These are phyloP conservation scores for Hansenula lynferdii DNA, from an alignment of 1,139 yeast species.

Conservation along the genomic window DNA sequence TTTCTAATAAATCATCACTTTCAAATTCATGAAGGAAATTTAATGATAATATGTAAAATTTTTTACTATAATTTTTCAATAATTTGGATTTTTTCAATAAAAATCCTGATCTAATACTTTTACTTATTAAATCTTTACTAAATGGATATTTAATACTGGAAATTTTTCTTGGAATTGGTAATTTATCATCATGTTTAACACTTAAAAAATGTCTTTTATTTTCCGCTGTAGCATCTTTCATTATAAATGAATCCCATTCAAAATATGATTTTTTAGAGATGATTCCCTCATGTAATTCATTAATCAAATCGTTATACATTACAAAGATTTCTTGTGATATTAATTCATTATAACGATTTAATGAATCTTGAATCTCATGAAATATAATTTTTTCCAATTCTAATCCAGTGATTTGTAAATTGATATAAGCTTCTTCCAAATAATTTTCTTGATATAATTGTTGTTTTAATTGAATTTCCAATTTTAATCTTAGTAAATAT, in stretches of 20 bases:
- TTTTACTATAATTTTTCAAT: conserved; percentile 56
- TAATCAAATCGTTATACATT: conserved; percentile 51
- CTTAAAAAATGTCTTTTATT: conserved; percentile 34
- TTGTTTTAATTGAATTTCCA: conserved; percentile 64
- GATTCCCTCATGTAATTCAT: conserved; percentile 60
- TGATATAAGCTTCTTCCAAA: conserved; percentile 64
- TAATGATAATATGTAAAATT: conserved; percentile 71
- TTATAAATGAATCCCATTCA: conserved; percentile 74
- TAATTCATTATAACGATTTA: conserved; percentile 49
- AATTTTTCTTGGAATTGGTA: conserved; percentile 40
- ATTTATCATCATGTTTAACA: conserved; percentile 44
- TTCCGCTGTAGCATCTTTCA: conserved; percentile 29
- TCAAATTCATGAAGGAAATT: conserved; percentile 70
- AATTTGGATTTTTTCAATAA: conserved; percentile 55
- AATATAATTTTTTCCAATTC: conserved; percentile 68
- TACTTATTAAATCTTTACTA: conserved; percentile 46
- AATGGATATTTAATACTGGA: conserved; percentile 45
- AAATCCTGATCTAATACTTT: conserved; percentile 50
- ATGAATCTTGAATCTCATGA: conserved; percentile 56
- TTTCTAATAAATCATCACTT: conserved; percentile 56
- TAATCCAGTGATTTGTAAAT: conserved; percentile 66
- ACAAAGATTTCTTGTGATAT: conserved; percentile 55
- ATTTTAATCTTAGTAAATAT: conserved; percentile 54
- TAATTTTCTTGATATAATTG: conserved; percentile 68
- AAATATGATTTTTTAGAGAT: conserved; percentile 54